A percentile compares a stretch with the other conserved stretches of the same genome.
Evolutionary conservation across 2,329 filamentous ascomycete species (phyloP).

Genomic region (Cadophora sp.): DNA sequence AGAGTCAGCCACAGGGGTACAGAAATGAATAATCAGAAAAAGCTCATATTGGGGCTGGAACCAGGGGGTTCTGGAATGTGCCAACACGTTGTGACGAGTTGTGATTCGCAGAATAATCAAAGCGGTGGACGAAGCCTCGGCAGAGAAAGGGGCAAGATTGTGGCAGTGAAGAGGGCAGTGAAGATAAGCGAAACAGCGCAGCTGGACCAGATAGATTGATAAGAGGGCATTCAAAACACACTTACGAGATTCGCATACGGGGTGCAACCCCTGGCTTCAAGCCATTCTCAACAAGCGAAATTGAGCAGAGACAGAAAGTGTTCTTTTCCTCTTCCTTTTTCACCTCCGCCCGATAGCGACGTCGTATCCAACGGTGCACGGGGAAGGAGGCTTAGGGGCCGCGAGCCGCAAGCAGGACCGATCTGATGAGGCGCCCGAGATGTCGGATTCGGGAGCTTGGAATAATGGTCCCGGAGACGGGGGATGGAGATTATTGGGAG

Average conservation of each 20-base stretch:
- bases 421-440: constrained; percentile 10
- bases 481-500: constrained; percentile 10
- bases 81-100: constrained; percentile 4
- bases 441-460: constrained; percentile 13
- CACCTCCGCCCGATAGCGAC: constrained; percentile 1
- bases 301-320: constrained; percentile 21
- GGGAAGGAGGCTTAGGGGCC: constrained; percentile 17
- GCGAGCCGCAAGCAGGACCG: constrained; percentile 16
- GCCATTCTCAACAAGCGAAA: constrained; percentile 23
- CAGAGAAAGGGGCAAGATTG: constrained; percentile 9
- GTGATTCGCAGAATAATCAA: constrained; percentile 20
- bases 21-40: constrained; percentile 21
- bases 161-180: constrained; percentile 16
- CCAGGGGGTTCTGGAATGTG: constrained; percentile 33
- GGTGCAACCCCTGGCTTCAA: constrained; percentile 20
- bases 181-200: not conserved
- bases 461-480: constrained; percentile 8
- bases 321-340: not conserved
- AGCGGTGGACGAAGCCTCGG: constrained; percentile 21
- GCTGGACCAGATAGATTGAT: not conserved
- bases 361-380: constrained; percentile 18
- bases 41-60: not conserved
- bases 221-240: not conserved
- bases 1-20: constrained; percentile 30
- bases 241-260: constrained; percentile 22